Base-by-base conservation (phyloP, 805 yeast genomes). In the Metschnikowia gruessii region DNA sequence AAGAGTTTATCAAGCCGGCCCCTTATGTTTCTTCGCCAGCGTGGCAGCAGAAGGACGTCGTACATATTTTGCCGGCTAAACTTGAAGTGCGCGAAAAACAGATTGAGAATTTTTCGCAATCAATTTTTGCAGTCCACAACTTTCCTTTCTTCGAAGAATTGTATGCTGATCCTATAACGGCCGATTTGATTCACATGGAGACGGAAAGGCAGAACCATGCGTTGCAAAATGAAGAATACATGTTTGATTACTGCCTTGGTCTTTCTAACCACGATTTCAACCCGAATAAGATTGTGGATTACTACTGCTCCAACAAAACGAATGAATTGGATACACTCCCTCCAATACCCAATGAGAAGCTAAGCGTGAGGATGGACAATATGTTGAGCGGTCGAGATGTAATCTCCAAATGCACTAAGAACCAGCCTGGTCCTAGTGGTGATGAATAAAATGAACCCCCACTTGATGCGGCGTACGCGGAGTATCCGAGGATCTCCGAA, bases 191-290 rank as follows among this genome's bases (percentile, higher is more conserved):
- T 7, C 51, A 46, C 31, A 37, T 26, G 35, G 55, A 43, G 37
- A 36, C 44, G 11, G 40, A 47, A 40, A 43, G 53, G 22, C 59
- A 56, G 17, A 42, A 45, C 8, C 42, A 30, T 24, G 56, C 55
- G 26, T 39, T 55, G 17, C 49, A 48, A 18, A 49, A 48, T 17
- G 58, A 53, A 32, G 46, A 48, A 12, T 51, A 43, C 28, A 38
- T 43, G 8, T 64, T 64, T 41, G 53, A 62, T 37, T 60, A 55
- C 42, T 43, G 53, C 2, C 40, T 50, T 4, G 71, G 70, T 2
- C 42, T 64, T n/a, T 59, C 58, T 38, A 50, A 51, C 12, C 53
- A 54, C 19, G 74, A 68, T 38, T 68, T 60, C 44, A 58, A 64
- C 48, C 62, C 67, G 1, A 30, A 31, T 11, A 29, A 19, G 21